These are phyloP conservation scores for Blastomyces emzantsi DNA, from an alignment of 2,329 filamentous ascomycete genomes.

Conservation along the genomic window DNA sequence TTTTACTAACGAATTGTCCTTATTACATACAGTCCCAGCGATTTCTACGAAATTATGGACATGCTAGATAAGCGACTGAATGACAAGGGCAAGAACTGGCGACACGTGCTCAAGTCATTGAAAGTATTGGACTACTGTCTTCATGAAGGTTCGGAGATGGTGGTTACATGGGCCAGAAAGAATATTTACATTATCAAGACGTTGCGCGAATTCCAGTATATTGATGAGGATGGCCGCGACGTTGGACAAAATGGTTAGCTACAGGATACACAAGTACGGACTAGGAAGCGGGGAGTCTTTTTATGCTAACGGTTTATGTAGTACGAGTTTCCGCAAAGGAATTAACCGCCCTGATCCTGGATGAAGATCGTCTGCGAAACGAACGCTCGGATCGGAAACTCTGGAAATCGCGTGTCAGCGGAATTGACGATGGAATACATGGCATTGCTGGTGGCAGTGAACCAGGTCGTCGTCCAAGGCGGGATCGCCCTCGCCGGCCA, in stretches of 20 bases:
- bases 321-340: slow-evolving; percentile 95
- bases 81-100: slow-evolving; percentile 99
- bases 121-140: slow-evolving; percentile 98
- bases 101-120: slow-evolving; percentile 92
- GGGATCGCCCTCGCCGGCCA: slow-evolving; percentile 43
- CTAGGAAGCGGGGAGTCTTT: not conserved
- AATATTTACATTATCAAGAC: slow-evolving; percentile 99
- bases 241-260: slow-evolving; percentile 88
- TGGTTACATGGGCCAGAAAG: slow-evolving; percentile 96
- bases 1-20: not conserved
- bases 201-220: slow-evolving; percentile 89
- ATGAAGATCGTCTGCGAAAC: slow-evolving; percentile 83
- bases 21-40: slow-evolving; percentile 63
- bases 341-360: slow-evolving; percentile 79
- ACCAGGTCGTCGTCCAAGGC: slow-evolving; percentile 32
- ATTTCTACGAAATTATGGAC: slow-evolving; percentile 99
- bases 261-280: not conserved
- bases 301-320: slow-evolving; percentile 32
- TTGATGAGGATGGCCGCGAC: slow-evolving; percentile 90
- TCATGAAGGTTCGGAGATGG: slow-evolving; percentile 91
- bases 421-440: slow-evolving; percentile 65
- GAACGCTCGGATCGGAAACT: slow-evolving; percentile 86
- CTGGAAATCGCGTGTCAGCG: slow-evolving; percentile 94
- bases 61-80: slow-evolving; percentile 99
- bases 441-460: slow-evolving; percentile 36